Evolutionary conservation across 106 monocot genomes (phyloP).

Genomic region (Acanthochlamys bracteata): DNA sequence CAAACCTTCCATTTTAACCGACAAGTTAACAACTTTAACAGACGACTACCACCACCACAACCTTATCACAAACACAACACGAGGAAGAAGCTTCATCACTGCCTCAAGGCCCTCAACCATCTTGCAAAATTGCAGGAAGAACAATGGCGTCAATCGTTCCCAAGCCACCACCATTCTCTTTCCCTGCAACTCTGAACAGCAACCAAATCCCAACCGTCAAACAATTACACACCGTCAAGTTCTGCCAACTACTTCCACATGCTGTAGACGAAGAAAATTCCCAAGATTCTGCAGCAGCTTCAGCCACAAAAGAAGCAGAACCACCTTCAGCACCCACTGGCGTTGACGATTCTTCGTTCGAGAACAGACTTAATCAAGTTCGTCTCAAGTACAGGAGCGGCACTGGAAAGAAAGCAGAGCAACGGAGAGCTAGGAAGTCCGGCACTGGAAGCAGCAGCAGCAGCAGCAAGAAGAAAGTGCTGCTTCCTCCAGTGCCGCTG

Average conservation of each 20-base stretch:
- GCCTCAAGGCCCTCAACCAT: background rate
- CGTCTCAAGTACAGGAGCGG: conserved; percentile 81
- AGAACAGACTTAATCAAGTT: conserved; percentile 42
- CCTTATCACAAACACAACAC: background rate
- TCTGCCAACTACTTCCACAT: conserved; percentile 1
- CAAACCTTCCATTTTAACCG: too few relatives aligned
- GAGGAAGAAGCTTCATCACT: too few relatives aligned
- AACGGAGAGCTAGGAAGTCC: conserved; percentile 35
- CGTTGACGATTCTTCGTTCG: conserved; percentile 23
- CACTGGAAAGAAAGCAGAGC: conserved; percentile 76
- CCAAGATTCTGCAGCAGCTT: background rate
- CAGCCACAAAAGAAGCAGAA: background rate
- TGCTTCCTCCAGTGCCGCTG: conserved; percentile 68
- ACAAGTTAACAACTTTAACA: too few relatives aligned
- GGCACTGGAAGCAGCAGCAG: background rate
- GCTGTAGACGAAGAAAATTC: conserved; percentile 13
- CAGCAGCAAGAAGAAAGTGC: conserved; percentile 19
- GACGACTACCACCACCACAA: background rate
- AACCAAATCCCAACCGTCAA: background rate
- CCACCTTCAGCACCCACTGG: conserved; percentile 5
- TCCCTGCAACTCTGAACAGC: conserved; percentile 13
- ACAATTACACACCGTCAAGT: background rate
- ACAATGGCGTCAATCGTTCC: conserved; percentile 9
- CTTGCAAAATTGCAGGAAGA: background rate
- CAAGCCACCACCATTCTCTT: conserved; percentile 21